Conservation (phyloP, 1,139 yeast genomes). For the Protomyces macrosporus region DNA sequence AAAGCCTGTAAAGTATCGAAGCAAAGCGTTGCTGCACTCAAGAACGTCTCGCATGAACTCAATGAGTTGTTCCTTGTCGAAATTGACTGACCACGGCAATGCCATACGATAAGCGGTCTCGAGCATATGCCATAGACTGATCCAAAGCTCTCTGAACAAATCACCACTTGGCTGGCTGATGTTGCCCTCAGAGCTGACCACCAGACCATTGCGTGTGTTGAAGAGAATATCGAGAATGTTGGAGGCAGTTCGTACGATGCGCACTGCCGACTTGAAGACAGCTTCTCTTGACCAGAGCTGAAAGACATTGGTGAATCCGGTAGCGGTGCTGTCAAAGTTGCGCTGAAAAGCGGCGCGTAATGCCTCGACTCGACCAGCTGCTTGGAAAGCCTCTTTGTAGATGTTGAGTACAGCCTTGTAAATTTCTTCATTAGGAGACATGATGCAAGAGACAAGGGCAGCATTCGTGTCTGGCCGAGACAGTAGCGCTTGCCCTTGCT, state of each 20-base stretch:
- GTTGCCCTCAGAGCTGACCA: not conserved
- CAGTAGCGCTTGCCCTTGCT: conserved; percentile 44
- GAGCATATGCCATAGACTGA: conserved; percentile 62
- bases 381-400: conserved; percentile 72
- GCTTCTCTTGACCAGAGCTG: conserved; percentile 40
- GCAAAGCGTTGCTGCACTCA: conserved; percentile 64
- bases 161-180: not conserved
- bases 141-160: conserved; percentile 48
- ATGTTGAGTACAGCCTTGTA: conserved; percentile 64
- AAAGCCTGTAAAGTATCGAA: conserved; percentile 60
- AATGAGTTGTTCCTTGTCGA: conserved; percentile 54
- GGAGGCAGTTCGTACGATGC: conserved; percentile 18
- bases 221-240: conserved; percentile 19
- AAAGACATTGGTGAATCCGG: conserved; percentile 49
- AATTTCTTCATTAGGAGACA: conserved; percentile 34
- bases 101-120: conserved; percentile 65
- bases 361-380: conserved; percentile 67
- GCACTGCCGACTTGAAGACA: conserved; percentile 23
- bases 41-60: conserved; percentile 83
- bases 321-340: conserved; percentile 46
- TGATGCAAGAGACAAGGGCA: conserved; percentile 33
- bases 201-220: conserved; percentile 5
- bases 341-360: conserved; percentile 50
- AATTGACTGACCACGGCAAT: conserved; percentile 62
- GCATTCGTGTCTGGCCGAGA: conserved; percentile 36